Percentiles rank a stretch among this genome's conserved stretches.
These are phyloP conservation scores for Pulveroboletus sp. DNA, from an alignment of 768 basidiomycete species.

Conservation along the genomic window DNA sequence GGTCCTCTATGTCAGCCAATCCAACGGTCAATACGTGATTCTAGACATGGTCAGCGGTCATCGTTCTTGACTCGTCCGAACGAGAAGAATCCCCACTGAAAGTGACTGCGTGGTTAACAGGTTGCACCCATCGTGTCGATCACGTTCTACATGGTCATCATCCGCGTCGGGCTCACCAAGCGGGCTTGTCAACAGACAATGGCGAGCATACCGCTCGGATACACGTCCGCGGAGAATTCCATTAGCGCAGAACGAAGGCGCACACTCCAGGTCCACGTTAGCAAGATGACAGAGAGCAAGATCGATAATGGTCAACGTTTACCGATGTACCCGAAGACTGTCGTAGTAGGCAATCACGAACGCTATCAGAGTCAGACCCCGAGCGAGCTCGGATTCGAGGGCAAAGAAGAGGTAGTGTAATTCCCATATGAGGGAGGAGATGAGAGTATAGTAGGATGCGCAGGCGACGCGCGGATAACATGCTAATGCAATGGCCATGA, in stretches of 20 bases:
- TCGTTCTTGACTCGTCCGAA: neutral
- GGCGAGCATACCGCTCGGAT: neutral
- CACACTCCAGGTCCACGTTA: neutral
- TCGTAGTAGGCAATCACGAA: too few species aligned
- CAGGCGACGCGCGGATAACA: too few species aligned
- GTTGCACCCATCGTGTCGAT: conserved; percentile 12
- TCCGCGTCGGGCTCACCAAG: conserved; percentile 6
- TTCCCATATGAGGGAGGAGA: too few species aligned
- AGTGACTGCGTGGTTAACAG: neutral
- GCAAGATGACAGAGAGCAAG: neutral
- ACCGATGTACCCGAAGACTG: neutral
- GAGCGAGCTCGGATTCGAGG: too few species aligned
- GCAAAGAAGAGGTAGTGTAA: too few species aligned
- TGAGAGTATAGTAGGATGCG: too few species aligned
- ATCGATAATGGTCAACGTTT: neutral
- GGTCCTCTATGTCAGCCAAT: neutral
- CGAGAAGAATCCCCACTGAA: neutral
- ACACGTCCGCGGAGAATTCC: too few species aligned
- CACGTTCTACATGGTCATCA: conserved; percentile 19
- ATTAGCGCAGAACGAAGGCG: neutral
- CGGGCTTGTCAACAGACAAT: neutral
- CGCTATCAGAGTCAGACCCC: too few species aligned
- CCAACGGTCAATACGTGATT: conserved; percentile 6
- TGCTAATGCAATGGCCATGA: too few species aligned
- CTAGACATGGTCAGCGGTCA: conserved; percentile 3